Conservation (phyloP, 352 stramenopile genomes). For the Pythium rishiriense region DNA sequence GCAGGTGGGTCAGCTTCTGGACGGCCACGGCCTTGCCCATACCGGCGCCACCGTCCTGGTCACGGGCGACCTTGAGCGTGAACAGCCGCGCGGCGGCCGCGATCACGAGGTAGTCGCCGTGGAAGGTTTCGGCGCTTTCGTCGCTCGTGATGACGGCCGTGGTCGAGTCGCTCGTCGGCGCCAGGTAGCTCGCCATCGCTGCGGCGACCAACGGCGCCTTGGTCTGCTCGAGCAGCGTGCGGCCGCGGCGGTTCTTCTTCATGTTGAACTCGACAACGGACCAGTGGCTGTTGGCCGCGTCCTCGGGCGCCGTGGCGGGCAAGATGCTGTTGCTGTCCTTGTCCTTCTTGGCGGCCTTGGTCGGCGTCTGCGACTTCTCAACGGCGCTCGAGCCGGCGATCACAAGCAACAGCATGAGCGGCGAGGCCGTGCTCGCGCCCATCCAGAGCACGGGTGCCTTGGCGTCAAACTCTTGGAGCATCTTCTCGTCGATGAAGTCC, state of each 20-base stretch:
- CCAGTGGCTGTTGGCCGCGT: slow-evolving; percentile 36
- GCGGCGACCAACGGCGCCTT: slow-evolving; percentile 52
- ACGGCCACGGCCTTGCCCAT: slow-evolving; percentile 32
- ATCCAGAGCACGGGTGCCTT: slow-evolving; percentile 68
- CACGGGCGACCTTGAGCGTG: slow-evolving; percentile 39
- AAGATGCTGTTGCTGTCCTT: not conserved
- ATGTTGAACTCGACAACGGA: slow-evolving; percentile 70
- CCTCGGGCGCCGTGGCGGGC: too few species aligned
- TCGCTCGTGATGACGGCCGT: slow-evolving; percentile 2
- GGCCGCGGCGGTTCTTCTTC: slow-evolving; percentile 57
- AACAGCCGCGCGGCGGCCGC: slow-evolving; percentile 39
- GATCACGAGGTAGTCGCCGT: slow-evolving; percentile 57
- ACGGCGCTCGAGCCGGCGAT: slow-evolving; percentile 26
- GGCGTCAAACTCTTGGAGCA: slow-evolving; percentile 51
- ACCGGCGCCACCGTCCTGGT: slow-evolving; percentile 32
- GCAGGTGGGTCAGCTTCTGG: slow-evolving; percentile 49
- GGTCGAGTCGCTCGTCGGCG: not conserved
- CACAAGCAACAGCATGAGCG: slow-evolving; percentile 66
- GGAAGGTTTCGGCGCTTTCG: slow-evolving; percentile 12
- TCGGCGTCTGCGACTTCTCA: slow-evolving; percentile 11
- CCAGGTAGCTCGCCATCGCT: slow-evolving; percentile 55
- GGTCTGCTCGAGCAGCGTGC: slow-evolving; percentile 47
- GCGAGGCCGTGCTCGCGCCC: slow-evolving; percentile 49
- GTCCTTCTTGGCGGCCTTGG: slow-evolving; percentile 18
- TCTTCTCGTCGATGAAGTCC: slow-evolving; percentile 77